Base-by-base conservation (phyloP, 1,139 yeast genomes). In the Geotrichum aggregatum region DNA sequence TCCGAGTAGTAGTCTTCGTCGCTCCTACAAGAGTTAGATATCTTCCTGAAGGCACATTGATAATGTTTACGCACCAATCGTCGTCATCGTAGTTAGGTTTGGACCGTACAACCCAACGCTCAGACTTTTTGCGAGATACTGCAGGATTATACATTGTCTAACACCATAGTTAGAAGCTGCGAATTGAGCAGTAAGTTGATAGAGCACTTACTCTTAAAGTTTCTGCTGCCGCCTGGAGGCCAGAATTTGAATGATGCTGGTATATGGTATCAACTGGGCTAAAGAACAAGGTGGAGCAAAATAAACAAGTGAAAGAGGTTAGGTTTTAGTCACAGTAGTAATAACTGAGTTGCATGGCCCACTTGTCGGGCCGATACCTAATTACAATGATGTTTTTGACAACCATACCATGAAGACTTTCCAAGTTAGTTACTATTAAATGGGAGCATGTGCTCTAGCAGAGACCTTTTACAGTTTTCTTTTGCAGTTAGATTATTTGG, bases 81-180 rank as follows among this genome's bases (percentile, higher is more conserved):
- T 59, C 60, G 18, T 59, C 64, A 30, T 61, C 72, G 52, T 69
- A 69, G 22, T 65, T 59, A 6, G 64, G 63, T 33, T 61, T 60
- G 1, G 67, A 60, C 6, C 69, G 66, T 43, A 62, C 65, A 7
- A 68, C 71, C 73, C 73, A 70, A 16, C 73, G 65, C 55, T 64
- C 65, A 44, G 73, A 69, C 57, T 70, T 71, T 57, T 66, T 66
- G 13, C 73, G 66, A 16, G 67, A 66, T 13, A 69, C 71, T 4
- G 57, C 62, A 10, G 68, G 65, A 19, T 62, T 58, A 49, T 39
- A 39, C 42, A 39, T 39, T 34, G 36, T 16, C 18, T 34, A n/a
- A 18, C 14, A 5, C 14, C 40, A 63, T 55, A 47, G 59, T 50
- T 44, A 58, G 53, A 33, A 58, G 59, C 44, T 26, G 44, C 31